Evolutionary conservation across 768 basidiomycete species (phyloP).

Genomic region (Boletus vinaceobasis): DNA sequence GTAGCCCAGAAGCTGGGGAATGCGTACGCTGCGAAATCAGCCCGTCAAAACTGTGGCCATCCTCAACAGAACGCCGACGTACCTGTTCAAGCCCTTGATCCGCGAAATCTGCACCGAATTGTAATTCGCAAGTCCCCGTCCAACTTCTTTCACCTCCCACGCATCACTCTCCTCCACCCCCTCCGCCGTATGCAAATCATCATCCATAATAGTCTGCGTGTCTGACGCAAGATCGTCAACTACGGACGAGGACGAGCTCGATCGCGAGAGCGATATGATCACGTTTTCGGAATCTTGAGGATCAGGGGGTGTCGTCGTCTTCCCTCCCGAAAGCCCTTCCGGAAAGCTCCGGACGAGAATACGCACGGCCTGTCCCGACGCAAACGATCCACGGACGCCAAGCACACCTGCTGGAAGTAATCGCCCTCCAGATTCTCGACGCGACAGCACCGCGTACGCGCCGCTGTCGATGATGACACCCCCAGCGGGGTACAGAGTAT

Average conservation of each 20-base stretch:
- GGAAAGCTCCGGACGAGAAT: constrained; percentile 56
- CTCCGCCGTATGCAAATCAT: constrained; percentile 28
- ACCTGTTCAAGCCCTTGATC: constrained; percentile 93
- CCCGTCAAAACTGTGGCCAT: constrained; percentile 4
- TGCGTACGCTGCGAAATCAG: constrained; percentile 57
- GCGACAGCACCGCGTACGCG: constrained; percentile 81
- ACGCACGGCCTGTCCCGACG: constrained; percentile 90
- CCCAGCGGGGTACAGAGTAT: constrained; percentile 88
- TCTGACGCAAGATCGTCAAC: constrained; percentile 26
- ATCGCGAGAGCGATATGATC: constrained; percentile 39
- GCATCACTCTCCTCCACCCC: constrained; percentile 42
- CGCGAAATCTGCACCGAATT: constrained; percentile 88
- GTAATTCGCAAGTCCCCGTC: constrained; percentile 92
- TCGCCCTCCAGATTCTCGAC: constrained; percentile 84
- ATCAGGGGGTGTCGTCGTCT: constrained; percentile 24
- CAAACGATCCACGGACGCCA: constrained; percentile 84
- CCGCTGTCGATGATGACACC: constrained; percentile 86
- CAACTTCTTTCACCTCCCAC: constrained; percentile 85
- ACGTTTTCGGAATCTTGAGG: constrained; percentile 15
- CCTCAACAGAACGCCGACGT: constrained; percentile 19
- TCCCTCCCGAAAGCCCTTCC: constrained; percentile 22
- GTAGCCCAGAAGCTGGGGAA: constrained; percentile 82
- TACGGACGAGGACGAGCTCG: constrained; percentile 35
- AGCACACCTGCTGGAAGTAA: constrained; percentile 90
- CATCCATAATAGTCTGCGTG: constrained; percentile 27